Evolutionary conservation across 108 stramenopile species (phyloP), one percentile per base, ranked within the genome.

Genomic region (Nitzschia inconspicua): DNA sequence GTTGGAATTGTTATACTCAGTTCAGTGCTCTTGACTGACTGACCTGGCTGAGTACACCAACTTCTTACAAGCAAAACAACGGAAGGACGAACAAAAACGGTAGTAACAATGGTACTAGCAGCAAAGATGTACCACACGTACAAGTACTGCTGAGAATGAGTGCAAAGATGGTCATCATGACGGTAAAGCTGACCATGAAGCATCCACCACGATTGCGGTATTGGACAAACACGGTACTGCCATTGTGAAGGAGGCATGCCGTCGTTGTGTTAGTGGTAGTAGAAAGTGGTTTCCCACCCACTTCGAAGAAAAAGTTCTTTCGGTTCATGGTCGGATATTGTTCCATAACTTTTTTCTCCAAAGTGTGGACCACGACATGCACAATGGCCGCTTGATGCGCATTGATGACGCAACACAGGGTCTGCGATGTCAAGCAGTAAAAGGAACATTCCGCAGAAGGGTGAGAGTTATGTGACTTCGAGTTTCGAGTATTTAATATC

Each of bases 51-150:
- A n/a, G n/a, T n/a, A 6, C 18, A 47, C 20, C 47, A 46, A 8
- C 42, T 59, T 18, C 6, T 77, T 74, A 81, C 63, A 81, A 57
- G 57, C 75, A 81, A 40, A 68, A 81, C 19, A 73, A 66, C 4
- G 80, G 80, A 10, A 81, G 72, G 26, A 81, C 66, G 57, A 76
- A 76, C 42, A 81, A 36, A 26, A 81, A 44, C n/a, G 80, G 80
- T 26, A 75, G 31, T 19, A 81, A 59, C 7, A 81, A 36, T 7
- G 80, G 80, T n/a, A 81, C 56, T 27, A 70, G 47, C 24, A 66
- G 41, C 14, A 81, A 58, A 0, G 65, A 68, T 14, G 43, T 26
- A 2, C 80, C 80, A 49, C 80, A 81, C 3, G 80, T 81, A 35
- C 56, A 76, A 35, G 52, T 24, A 19, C 57, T 60, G 18, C 47